Evolutionary conservation across 306 rosid species (phyloP).

Genomic region (Trifolium dubium): DNA sequence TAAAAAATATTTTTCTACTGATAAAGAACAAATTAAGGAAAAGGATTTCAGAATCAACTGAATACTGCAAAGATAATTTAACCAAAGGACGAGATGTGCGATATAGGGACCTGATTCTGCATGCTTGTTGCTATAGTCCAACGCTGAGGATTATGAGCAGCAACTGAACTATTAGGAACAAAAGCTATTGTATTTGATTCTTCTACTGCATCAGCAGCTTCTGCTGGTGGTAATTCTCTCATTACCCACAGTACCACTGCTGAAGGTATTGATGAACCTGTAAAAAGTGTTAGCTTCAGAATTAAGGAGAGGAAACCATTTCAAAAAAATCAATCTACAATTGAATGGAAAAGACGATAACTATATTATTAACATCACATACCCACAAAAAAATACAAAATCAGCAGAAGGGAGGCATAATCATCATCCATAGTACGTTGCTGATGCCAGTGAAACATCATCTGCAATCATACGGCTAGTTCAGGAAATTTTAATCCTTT

Average conservation of each 20-base stretch:
- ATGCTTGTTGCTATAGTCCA: slow-evolving; percentile 71
- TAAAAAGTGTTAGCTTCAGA: slow-evolving; percentile 42
- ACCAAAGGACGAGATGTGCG: slow-evolving; percentile 23
- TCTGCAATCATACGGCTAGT: slow-evolving; percentile 61
- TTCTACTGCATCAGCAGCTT: slow-evolving; percentile 53
- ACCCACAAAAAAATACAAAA: slow-evolving; percentile 86
- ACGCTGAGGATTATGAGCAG: slow-evolving; percentile 60
- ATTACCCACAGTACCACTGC: slow-evolving; percentile 78
- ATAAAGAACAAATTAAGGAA: slow-evolving; percentile 18
- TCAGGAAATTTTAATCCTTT: slow-evolving; percentile 35
- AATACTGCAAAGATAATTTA: slow-evolving; percentile 9
- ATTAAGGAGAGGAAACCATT: slow-evolving; percentile 23
- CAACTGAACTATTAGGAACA: slow-evolving; percentile 53
- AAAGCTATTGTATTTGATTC: slow-evolving; percentile 71
- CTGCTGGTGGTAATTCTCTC: slow-evolving; percentile 77
- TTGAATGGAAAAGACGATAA: slow-evolving; percentile 32
- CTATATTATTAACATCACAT: slow-evolving; percentile 42
- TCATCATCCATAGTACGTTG: slow-evolving; percentile 49
- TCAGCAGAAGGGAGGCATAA: slow-evolving; percentile 59
- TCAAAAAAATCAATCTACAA: slow-evolving; percentile 5
- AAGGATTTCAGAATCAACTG: slow-evolving; percentile 17
- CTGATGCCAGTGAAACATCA: slow-evolving; percentile 64
- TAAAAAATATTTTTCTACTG: slow-evolving; percentile 11
- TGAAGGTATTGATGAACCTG: slow-evolving; percentile 90
- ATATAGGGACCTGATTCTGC: slow-evolving; percentile 70